Conservation (phyloP, 306 rosid genomes). For the Coriaria nepalensis region DNA sequence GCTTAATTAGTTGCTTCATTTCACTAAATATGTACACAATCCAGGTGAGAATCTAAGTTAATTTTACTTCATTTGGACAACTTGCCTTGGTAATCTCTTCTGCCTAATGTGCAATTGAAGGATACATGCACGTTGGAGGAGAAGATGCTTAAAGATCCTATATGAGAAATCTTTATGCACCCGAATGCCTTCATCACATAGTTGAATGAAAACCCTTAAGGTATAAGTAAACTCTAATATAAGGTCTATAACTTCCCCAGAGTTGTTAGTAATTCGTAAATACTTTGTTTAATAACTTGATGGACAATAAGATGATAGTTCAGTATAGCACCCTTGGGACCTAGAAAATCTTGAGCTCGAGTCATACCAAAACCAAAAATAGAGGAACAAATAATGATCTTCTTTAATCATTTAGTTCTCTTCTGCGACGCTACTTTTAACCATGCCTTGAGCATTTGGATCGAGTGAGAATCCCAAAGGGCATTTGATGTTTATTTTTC, state of each 20-base stretch:
- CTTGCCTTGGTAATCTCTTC: constrained; percentile 80
- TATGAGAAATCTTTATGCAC: constrained; percentile 86
- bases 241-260: no score
- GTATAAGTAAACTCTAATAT: constrained; percentile 28
- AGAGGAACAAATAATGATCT: constrained; percentile 85
- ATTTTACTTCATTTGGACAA: constrained; percentile 35
- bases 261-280: no score
- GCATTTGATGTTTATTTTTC: constrained; percentile 61
- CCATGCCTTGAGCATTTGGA: constrained; percentile 84
- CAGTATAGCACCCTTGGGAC: no score
- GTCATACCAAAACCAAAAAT: constrained; percentile 41
- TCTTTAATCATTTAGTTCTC: constrained; percentile 76
- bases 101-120: constrained; percentile 75
- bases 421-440: constrained; percentile 79
- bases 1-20: no score
- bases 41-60: constrained; percentile 2
- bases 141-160: constrained; percentile 80
- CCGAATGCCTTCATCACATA: constrained; percentile 92
- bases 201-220: constrained; percentile 92
- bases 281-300: no score
- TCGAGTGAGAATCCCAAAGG: constrained; percentile 70
- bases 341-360: no score
- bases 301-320: no score
- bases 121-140: constrained; percentile 87
- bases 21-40: neutral